Conservation (phyloP, 495 filamentous ascomycete species). For the Aspergillus saccharolyticus region DNA sequence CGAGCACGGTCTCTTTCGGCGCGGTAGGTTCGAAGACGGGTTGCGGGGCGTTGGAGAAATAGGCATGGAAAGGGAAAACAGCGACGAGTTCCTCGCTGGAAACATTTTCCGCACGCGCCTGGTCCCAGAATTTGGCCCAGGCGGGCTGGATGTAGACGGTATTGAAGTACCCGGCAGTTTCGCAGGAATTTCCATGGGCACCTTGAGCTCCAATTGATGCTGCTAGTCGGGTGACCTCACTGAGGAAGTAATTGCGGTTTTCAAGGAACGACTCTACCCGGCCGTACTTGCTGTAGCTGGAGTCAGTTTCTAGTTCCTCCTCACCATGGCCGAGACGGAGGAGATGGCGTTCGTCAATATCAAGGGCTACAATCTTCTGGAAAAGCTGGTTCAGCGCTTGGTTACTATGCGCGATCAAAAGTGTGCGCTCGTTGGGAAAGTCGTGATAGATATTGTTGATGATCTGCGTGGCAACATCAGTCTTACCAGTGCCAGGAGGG, state of each 20-base stretch:
- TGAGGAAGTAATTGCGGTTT: slow-evolving; percentile 70
- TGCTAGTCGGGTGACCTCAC: slow-evolving; percentile 83
- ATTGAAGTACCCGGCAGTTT: slow-evolving; percentile 96
- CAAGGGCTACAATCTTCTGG: slow-evolving; percentile 88
- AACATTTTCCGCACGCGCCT: slow-evolving; percentile 44
- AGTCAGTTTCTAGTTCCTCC: slow-evolving; percentile 82
- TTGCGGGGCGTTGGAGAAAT: slow-evolving; percentile 83
- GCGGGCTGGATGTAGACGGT: slow-evolving; percentile 81
- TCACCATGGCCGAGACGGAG: slow-evolving; percentile 91
- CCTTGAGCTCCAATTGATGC: slow-evolving; percentile 78
- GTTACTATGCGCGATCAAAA: slow-evolving; percentile 95
- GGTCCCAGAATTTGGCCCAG: slow-evolving; percentile 80
- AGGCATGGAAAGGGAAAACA: slow-evolving; percentile 85
- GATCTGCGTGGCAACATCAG: slow-evolving; percentile 95
- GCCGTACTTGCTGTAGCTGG: slow-evolving; percentile 89
- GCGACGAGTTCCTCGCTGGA: slow-evolving; percentile 58
- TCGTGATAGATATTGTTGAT: slow-evolving; percentile 99
- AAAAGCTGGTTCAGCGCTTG: slow-evolving; percentile 99
- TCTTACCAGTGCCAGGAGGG: slow-evolving; percentile 95
- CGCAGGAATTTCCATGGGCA: slow-evolving; percentile 88
- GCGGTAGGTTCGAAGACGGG: slow-evolving; percentile 68
- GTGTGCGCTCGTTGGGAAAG: slow-evolving; percentile 84
- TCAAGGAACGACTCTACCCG: slow-evolving; percentile 95
- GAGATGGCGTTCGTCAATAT: slow-evolving; percentile 94
- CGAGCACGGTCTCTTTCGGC: slow-evolving; percentile 62